These are phyloP conservation scores for Rhododendron ferrugineum DNA, from an alignment of 148 eudicot species.

Conservation along the genomic window DNA sequence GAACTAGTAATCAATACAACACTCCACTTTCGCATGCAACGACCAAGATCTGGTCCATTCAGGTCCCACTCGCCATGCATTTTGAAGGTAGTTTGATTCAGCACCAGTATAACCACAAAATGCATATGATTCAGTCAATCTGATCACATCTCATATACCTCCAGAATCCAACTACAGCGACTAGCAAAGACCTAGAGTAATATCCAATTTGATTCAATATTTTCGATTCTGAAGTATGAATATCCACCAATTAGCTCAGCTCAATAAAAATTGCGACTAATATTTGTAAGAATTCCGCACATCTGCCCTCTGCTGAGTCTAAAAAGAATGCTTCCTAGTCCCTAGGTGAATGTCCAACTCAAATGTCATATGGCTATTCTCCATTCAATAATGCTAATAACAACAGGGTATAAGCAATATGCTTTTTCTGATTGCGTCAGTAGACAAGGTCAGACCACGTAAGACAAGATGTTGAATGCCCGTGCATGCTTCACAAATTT, in stretches of 20 bases:
- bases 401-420: not conserved
- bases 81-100: not conserved
- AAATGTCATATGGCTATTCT: not conserved
- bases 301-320: not conserved
- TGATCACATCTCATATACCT: not conserved
- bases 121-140: not conserved
- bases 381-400: not conserved
- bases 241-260: not conserved
- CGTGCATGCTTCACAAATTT: not conserved
- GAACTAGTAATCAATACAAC: not conserved
- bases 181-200: not conserved
- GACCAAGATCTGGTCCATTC: not conserved
- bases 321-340: not conserved
- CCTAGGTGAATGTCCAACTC: not conserved
- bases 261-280: not conserved
- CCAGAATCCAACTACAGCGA: not conserved
- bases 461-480: not conserved
- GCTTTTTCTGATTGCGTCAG: not conserved
- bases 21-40: not conserved
- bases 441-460: not conserved
- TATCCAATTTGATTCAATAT: not conserved
- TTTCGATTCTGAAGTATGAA: not conserved
- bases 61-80: not conserved
- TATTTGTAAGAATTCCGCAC: not conserved
- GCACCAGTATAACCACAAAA: not conserved